Conservation (phyloP, 1,284 basidiomycete genomes). For the Pascua sp. region DNA sequence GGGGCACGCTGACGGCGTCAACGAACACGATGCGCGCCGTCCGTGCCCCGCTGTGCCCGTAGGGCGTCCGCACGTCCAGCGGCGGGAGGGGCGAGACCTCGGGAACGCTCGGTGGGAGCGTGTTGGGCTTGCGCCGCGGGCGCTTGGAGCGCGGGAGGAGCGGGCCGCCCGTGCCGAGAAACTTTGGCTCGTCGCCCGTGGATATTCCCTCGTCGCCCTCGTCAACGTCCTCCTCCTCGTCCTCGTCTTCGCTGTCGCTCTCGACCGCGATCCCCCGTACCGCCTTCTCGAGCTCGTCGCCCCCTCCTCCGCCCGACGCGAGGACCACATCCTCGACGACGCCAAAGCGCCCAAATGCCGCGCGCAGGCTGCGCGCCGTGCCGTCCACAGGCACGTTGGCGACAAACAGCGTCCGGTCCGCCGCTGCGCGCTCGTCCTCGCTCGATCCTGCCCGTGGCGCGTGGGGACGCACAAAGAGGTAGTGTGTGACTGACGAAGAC, state of each 20-base stretch:
- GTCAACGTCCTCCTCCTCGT: slow-evolving; percentile 47
- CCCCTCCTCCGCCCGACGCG: slow-evolving; percentile 20
- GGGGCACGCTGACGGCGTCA: slow-evolving; percentile 63
- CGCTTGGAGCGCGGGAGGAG: slow-evolving; percentile 17
- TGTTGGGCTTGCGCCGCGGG: slow-evolving; percentile 49
- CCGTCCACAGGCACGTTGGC: slow-evolving; percentile 82
- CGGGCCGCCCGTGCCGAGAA: slow-evolving; percentile 55
- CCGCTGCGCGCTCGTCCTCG: slow-evolving; percentile 31
- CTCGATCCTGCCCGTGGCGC: slow-evolving; percentile 1
- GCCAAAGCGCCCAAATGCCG: slow-evolving; percentile 69
- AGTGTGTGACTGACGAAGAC: slow-evolving; percentile 29
- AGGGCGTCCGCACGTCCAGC: slow-evolving; percentile 26
- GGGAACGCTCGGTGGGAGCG: slow-evolving; percentile 58
- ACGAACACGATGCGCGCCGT: slow-evolving; percentile 74
- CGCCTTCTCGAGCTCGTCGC: slow-evolving; percentile 35
- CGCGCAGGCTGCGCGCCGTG: slow-evolving; percentile 67
- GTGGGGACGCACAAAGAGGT: slow-evolving; percentile 42
- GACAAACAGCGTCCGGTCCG: slow-evolving; percentile 69
- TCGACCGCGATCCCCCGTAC: slow-evolving; percentile 30
- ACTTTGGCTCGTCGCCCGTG: slow-evolving; percentile 44
- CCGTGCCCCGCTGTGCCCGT: slow-evolving; percentile 33
- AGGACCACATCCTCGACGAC: slow-evolving; percentile 71
- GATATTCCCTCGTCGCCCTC: slow-evolving; percentile 42
- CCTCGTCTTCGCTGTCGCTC: slow-evolving; percentile 26
- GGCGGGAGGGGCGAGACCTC: slow-evolving; percentile 36